These are phyloP conservation scores for Kluyveromyces lactis DNA, from an alignment of 805 yeast species.

Conservation along the genomic window DNA sequence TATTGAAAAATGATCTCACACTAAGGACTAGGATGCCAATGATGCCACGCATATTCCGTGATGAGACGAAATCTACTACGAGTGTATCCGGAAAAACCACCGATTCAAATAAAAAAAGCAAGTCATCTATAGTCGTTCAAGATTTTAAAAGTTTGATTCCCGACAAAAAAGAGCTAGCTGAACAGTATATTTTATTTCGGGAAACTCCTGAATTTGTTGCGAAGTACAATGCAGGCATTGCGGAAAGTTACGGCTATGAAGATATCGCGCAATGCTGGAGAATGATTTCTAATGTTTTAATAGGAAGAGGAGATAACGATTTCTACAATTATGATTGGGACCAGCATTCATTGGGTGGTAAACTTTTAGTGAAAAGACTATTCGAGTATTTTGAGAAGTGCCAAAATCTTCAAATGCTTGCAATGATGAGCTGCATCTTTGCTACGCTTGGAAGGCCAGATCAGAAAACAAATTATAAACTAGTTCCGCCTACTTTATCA, in stretches of 20 bases:
- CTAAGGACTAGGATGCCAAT: slow-evolving; percentile 46
- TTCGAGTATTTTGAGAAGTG: slow-evolving; percentile 53
- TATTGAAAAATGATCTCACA: slow-evolving; percentile 47
- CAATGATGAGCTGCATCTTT: slow-evolving; percentile 73
- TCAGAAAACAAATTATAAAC: neutral
- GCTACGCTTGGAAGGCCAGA: slow-evolving; percentile 3
- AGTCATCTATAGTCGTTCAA: slow-evolving; percentile 51
- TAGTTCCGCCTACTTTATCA: neutral
- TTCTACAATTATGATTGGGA: slow-evolving; percentile 62
- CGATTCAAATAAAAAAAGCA: slow-evolving; percentile 26
- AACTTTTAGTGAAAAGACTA: slow-evolving; percentile 55
- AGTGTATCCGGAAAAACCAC: slow-evolving; percentile 19
- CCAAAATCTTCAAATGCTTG: slow-evolving; percentile 80
- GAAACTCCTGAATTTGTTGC: slow-evolving; percentile 59
- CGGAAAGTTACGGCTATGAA: slow-evolving; percentile 48
- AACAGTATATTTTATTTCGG: slow-evolving; percentile 56
- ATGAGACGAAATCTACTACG: slow-evolving; percentile 18
- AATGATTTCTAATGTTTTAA: slow-evolving; percentile 36
- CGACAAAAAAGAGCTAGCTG: slow-evolving; percentile 61
- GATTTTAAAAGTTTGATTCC: slow-evolving; percentile 70
- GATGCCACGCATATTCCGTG: slow-evolving; percentile 24
- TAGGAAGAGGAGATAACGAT: slow-evolving; percentile 18
- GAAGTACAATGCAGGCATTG: slow-evolving; percentile 60
- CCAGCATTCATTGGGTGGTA: slow-evolving; percentile 64
- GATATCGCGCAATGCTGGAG: slow-evolving; percentile 75